These are phyloP conservation scores for Usnea hakonensis DNA, from an alignment of 495 filamentous ascomycete genomes.

Conservation along the genomic window DNA sequence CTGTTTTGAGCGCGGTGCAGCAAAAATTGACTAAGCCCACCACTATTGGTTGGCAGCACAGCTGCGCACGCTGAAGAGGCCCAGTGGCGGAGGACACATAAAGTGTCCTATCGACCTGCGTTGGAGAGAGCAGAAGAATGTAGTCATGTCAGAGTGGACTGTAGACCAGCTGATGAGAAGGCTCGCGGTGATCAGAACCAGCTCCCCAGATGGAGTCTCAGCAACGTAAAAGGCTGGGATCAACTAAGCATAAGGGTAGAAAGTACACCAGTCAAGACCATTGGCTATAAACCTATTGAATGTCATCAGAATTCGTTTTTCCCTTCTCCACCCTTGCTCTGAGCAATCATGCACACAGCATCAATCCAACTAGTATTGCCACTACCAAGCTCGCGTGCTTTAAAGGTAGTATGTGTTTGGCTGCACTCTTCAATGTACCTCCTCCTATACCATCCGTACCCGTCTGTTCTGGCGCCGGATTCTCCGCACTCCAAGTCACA, in stretches of 20 bases:
- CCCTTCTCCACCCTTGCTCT: not conserved
- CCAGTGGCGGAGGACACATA: not conserved
- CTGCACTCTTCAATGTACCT: not conserved
- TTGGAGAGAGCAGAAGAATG: not conserved
- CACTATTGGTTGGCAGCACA: not conserved
- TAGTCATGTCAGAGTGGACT: not conserved
- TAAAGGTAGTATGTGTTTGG: not conserved
- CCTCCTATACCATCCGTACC: not conserved
- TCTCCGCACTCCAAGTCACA: not conserved
- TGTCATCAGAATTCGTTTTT: not conserved
- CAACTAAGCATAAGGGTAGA: not conserved
- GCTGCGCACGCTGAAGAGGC: not conserved
- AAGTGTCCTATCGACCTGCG: not conserved
- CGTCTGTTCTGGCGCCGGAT: not conserved
- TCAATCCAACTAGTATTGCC: not conserved
- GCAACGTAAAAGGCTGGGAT: not conserved
- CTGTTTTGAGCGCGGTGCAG: not conserved
- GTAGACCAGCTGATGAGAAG: not conserved
- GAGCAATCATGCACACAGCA: not conserved
- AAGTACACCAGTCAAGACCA: not conserved
- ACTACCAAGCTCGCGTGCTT: not conserved
- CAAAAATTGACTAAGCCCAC: constrained; percentile 1
- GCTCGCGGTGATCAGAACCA: not conserved
- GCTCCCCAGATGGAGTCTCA: not conserved
- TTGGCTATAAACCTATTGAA: not conserved